These are phyloP conservation scores for Perkinsus olseni DNA, from an alignment of 169 alveolate species.

Conservation along the genomic window DNA sequence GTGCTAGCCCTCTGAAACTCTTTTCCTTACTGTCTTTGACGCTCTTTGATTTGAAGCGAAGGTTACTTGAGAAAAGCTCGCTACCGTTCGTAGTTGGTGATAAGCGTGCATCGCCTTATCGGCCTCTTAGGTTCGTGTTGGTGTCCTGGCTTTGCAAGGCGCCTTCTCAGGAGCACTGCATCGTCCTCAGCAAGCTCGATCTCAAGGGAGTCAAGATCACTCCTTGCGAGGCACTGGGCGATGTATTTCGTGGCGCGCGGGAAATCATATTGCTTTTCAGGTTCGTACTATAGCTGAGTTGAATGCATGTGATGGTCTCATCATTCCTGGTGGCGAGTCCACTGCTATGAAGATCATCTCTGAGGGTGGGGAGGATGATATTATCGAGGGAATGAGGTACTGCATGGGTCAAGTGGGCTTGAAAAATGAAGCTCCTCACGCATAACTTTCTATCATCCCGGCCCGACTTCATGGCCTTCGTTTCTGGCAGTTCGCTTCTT, in stretches of 20 bases:
- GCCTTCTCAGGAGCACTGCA: constrained; percentile 18
- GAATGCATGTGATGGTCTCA: constrained; percentile 10
- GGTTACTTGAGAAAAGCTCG: no score
- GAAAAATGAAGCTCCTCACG: no score
- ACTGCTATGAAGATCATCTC: constrained; percentile 34
- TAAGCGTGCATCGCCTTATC: no score
- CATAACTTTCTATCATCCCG: neutral
- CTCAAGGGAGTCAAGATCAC: neutral
- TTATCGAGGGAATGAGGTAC: neutral
- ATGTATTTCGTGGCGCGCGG: neutral
- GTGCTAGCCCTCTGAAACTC: no score
- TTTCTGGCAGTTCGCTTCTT: no score
- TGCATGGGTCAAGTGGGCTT: no score
- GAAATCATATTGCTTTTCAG: neutral
- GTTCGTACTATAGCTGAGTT: constrained; percentile 12
- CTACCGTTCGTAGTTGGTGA: no score
- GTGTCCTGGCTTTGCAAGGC: constrained; percentile 24
- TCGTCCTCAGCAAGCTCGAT: neutral
- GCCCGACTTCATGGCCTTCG: neutral
- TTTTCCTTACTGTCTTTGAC: no score
- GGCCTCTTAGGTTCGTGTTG: neutral
- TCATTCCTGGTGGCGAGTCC: constrained; percentile 37
- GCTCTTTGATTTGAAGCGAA: no score
- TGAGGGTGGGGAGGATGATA: constrained; percentile 8
- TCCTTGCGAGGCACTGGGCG: neutral